Evolutionary conservation across 805 yeast genomes (phyloP), one percentile per base, ranked within the genome.

Genomic region (Barnettozyma sp.): DNA sequence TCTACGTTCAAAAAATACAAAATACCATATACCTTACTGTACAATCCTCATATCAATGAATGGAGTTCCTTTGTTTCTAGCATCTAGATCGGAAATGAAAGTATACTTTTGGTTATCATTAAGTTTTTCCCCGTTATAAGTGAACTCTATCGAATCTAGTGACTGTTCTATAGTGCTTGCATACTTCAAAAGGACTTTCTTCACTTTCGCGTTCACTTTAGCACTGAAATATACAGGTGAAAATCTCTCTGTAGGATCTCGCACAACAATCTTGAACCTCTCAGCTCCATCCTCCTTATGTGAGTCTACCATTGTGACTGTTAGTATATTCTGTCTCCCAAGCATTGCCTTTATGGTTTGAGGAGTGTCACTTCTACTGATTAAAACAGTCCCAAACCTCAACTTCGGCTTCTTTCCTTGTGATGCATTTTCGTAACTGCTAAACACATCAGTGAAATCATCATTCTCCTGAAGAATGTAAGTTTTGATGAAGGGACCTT

Each of bases 251-350:
- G 55, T 55, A 14, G 40, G 34, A 14, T 47, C 52, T 41, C 60
- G 58, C n/a, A 45, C 45, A 14, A 39, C 39, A 17, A 65, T 44
- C 11, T 62, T 64, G 7, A 41, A 32, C 35, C 57, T 63, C 3
- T 68, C 68, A 5, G 50, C 12, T 7, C 13, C 42, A 13, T 6
- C 10, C 8, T 25, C 27, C 8, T 25, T 16, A 25, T 4, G 18
- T 6, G 16, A 18, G 12, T 43, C 51, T 13, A 63, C 41, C 33
- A 60, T 54, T 8, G 50, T 39, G 5, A 63, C 58, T 28, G 54
- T 52, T 12, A 62, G 38, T 5, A 49, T 35, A 40, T 40, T 38
- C 9, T 29, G 38, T 15, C 35, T 26, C 6, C 19, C 22, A 7
- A 11, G 9, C 4, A 15, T 15, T 4, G 41, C 41, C 13, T 31